phyloP scores from a whole-genome alignment of 768 basidiomycete species.

The Termitomyces sp. region DNA sequence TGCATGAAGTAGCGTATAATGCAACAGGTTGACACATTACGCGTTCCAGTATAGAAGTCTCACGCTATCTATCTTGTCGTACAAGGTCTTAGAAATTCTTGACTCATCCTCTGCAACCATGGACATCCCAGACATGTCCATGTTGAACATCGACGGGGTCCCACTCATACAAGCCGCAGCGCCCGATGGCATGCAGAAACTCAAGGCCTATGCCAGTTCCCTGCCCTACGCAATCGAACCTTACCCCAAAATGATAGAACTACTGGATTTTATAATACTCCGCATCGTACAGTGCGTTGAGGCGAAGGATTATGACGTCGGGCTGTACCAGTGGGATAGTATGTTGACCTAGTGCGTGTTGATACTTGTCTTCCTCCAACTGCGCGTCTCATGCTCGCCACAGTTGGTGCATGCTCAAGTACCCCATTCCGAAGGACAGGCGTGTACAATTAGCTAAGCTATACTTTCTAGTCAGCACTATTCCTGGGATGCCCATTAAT shows the following conservation, averaged over 20 bases:
- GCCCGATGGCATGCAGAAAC: slow-evolving; percentile 52
- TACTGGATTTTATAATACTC: slow-evolving; percentile 71
- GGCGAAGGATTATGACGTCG: slow-evolving; percentile 81
- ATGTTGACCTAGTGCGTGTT: slow-evolving; percentile 67
- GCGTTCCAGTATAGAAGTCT: slow-evolving; percentile 2
- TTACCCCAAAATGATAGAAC: slow-evolving; percentile 68
- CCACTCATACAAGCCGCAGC: slow-evolving; percentile 17
- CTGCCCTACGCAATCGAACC: slow-evolving; percentile 81
- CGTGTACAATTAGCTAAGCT: slow-evolving; percentile 72
- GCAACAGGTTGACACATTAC: slow-evolving; percentile 23
- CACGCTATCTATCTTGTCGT: slow-evolving; percentile 5
- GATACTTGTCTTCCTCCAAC: slow-evolving; percentile 3
- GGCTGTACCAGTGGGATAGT: slow-evolving; percentile 77
- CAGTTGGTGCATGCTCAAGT: slow-evolving; percentile 83
- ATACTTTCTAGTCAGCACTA: slow-evolving; percentile 73
- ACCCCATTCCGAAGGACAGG: slow-evolving; percentile 80
- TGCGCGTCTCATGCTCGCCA: slow-evolving; percentile 10
- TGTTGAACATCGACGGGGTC: slow-evolving; percentile 41
- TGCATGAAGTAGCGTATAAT: slow-evolving; percentile 61
- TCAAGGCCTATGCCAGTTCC: slow-evolving; percentile 59
- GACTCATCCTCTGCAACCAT: slow-evolving; percentile 21
- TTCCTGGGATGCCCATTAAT: slow-evolving; percentile 74
- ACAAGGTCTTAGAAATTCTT: slow-evolving; percentile 3
- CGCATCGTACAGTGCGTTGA: slow-evolving; percentile 72
- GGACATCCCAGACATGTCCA: slow-evolving; percentile 48